Evolutionary conservation across 345 rosid genomes (phyloP), one percentile per base, ranked within the genome.

Genomic region (Melaleuca quinquenervia): DNA sequence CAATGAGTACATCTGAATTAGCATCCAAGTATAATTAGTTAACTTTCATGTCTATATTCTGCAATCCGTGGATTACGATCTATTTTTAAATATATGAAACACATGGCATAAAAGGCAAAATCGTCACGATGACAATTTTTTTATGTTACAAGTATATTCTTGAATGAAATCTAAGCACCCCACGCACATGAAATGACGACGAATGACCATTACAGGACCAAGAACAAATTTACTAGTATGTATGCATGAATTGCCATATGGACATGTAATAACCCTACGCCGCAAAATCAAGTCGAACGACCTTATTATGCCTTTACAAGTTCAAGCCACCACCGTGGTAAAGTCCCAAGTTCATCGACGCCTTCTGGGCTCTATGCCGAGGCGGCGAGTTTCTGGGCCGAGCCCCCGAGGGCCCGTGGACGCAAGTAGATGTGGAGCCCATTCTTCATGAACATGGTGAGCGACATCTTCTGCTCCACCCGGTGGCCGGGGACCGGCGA

Each of bases 391-490:
- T 50, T 56, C 45, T 29, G 82, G 15, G 74, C 76, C 53, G 53
- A 22, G 86, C 83, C 85, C n/a, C 75, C 84, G 54, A 89, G 92
- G 6, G 24, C 87, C 75, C 98, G 97, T 48, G 96, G 96, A 64
- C 94, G 92, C 96, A 96, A 88, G 93, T 89, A 88, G 3, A 96
- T 94, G 29, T 87, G 91, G 84, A 96, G 93, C n/a, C 99, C 98
- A 24, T 94, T 84, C 93, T 95, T 96, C 99, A 96, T 95, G 89
- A 96, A 96, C 90, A 96, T 85, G 15, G 98, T 94, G 36, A 96
- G 92, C 53, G 99, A 95, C 98, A 96, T 96, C 96, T 96, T 96
- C 91, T 96, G 99, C 90, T 95, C 91, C 82, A 96, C 98, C 1
- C 91, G 93, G 91, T 96, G 99, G 11, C 96, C 96, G 3, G 98